Evolutionary conservation across 306 rosid species (phyloP).

Genomic region (Dryas octopetala): DNA sequence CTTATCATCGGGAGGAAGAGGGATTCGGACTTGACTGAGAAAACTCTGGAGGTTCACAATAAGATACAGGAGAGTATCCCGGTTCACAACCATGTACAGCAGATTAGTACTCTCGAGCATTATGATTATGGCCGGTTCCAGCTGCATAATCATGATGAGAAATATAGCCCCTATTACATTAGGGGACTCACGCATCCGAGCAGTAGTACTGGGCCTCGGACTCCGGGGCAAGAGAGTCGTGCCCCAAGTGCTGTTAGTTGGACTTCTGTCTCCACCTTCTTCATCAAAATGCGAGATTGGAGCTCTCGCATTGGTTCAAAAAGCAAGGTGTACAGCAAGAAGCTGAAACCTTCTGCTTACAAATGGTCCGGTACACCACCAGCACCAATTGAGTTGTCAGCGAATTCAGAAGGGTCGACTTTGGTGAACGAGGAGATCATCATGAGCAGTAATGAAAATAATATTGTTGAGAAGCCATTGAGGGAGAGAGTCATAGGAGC

Average conservation of each 20-base stretch:
- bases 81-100: no score
- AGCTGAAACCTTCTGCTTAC: neutral
- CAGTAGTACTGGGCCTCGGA: neutral
- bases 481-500: constrained; percentile 35
- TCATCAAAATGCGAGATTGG: constrained; percentile 23
- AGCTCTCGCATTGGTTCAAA: constrained; percentile 13
- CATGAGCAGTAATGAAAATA: neutral
- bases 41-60: constrained; percentile 1
- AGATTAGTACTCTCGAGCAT: neutral
- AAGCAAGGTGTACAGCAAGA: neutral
- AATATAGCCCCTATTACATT: constrained; percentile 21
- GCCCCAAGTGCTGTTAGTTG: neutral
- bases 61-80: neutral
- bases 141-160: neutral
- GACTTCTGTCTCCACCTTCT: constrained; percentile 21
- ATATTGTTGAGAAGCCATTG: constrained; percentile 54
- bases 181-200: constrained; percentile 16
- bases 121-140: no score
- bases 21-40: neutral
- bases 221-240: constrained; percentile 17
- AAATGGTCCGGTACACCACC: neutral
- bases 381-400: neutral
- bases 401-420: neutral
- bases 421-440: neutral
- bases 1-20: neutral